These are phyloP conservation scores for Musa balbisiana DNA, from an alignment of 202 grass and related monocot species.

Conservation along the genomic window DNA sequence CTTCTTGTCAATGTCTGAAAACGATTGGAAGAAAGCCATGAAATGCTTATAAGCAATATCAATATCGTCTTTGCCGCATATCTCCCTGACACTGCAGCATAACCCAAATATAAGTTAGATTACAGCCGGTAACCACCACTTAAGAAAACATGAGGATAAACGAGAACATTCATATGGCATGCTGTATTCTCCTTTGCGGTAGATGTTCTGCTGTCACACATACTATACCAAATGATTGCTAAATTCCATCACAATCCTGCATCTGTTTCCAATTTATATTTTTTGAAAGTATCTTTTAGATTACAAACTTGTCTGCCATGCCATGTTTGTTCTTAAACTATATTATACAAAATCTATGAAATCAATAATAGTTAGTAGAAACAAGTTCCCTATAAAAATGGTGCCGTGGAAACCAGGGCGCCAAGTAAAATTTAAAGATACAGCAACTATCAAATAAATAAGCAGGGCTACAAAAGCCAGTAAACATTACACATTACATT, in stretches of 20 bases:
- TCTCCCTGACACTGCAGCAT: constrained; percentile 69
- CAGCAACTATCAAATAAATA: too few relatives aligned
- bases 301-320: too few relatives aligned
- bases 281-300: too few relatives aligned
- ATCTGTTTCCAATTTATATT: too few relatives aligned
- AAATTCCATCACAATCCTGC: neutral
- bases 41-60: constrained; percentile 75
- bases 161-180: neutral
- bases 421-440: too few relatives aligned
- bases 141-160: neutral
- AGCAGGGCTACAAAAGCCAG: too few relatives aligned
- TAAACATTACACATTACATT: too few relatives aligned
- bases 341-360: too few relatives aligned
- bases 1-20: constrained; percentile 68
- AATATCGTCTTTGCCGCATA: constrained; percentile 82
- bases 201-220: neutral
- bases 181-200: neutral
- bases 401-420: too few relatives aligned
- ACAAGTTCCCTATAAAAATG: too few relatives aligned
- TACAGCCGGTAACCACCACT: neutral
- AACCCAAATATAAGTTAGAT: neutral
- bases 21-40: constrained; percentile 66
- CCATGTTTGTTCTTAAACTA: too few relatives aligned
- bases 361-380: too few relatives aligned
- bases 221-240: neutral